These are phyloP conservation scores for Coemansia brasiliensis DNA, from an alignment of 192 early-diverging fungal genomes.

Conservation along the genomic window DNA sequence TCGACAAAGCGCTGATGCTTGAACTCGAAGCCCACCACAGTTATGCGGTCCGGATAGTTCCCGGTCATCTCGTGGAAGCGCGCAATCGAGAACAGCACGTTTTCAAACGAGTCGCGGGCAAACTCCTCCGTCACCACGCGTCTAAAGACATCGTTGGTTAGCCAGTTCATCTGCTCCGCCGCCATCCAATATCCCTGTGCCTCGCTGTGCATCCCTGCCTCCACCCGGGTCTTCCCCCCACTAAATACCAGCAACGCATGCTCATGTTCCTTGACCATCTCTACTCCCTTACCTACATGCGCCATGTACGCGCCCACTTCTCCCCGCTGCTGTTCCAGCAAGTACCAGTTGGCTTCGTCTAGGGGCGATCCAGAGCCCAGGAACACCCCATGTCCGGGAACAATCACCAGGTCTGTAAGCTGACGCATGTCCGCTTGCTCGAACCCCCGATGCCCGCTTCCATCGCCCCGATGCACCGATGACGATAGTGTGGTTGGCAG, in stretches of 20 bases:
- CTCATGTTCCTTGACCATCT: constrained; percentile 40
- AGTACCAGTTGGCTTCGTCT: constrained; percentile 46
- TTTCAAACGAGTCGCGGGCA: constrained; percentile 59
- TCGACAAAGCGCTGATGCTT: constrained; percentile 36
- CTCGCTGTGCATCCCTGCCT: constrained; percentile 50
- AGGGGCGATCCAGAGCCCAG: constrained; percentile 40
- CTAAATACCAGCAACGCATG: constrained; percentile 52
- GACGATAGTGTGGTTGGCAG: constrained; percentile 30
- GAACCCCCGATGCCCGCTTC: constrained; percentile 16
- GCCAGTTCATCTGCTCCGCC: constrained; percentile 51
- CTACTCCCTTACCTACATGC: constrained; percentile 47
- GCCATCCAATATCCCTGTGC: constrained; percentile 55
- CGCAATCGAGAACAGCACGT: constrained; percentile 56
- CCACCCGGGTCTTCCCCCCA: constrained; percentile 47
- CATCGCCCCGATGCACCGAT: constrained; percentile 2
- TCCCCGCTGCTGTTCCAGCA: constrained; percentile 41
- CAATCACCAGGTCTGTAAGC: constrained; percentile 52
- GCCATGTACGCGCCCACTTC: constrained; percentile 52
- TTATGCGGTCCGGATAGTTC: constrained; percentile 7
- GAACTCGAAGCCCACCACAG: constrained; percentile 7
- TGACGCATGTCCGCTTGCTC: constrained; percentile 22
- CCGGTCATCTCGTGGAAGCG: background rate
- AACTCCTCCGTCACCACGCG: constrained; percentile 55
- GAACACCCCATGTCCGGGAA: constrained; percentile 54
- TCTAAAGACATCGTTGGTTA: constrained; percentile 35